Percentiles rank a stretch among this genome's conserved stretches.
These are phyloP conservation scores for Trypanosoma theileri DNA, from an alignment of 208 protist genomes.

Conservation along the genomic window DNA sequence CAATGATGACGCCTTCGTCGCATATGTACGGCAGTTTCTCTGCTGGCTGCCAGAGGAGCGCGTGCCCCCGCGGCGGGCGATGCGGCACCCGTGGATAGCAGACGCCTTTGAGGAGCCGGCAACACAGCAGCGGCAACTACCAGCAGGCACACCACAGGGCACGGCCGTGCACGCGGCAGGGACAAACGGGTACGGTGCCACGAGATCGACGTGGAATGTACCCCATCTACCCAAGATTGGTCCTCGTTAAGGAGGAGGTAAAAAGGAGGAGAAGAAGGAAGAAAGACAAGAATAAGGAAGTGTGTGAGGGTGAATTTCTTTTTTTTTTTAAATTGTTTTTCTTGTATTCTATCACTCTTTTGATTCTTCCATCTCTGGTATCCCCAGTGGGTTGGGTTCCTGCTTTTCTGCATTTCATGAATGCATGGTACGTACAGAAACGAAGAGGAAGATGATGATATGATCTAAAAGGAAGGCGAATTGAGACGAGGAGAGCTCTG, in stretches of 20 bases:
- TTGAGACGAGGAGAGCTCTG: too few species aligned
- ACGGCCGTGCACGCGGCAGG: constrained; percentile 6
- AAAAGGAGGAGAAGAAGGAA: constrained; percentile 3
- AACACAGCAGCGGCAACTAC: background rate
- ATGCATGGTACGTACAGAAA: too few species aligned
- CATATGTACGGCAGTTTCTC: constrained; percentile 70
- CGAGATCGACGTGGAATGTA: background rate
- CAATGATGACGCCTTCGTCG: constrained; percentile 61
- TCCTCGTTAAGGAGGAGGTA: constrained; percentile 11
- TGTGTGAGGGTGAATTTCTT: too few species aligned
- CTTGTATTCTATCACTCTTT: background rate
- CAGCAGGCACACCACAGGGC: background rate
- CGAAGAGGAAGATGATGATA: too few species aligned
- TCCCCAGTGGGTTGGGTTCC: too few species aligned
- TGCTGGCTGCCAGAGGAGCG: constrained; percentile 66
- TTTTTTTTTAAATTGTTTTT: background rate
- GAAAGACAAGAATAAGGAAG: background rate
- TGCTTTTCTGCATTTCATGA: too few species aligned
- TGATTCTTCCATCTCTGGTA: constrained; percentile 4
- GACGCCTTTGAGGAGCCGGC: constrained; percentile 38
- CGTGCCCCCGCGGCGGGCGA: constrained; percentile 51
- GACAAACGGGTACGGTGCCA: background rate
- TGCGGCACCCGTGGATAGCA: constrained; percentile 75
- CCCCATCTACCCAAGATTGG: constrained; percentile 27
- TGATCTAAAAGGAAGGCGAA: too few species aligned